Evolutionary conservation across 2,329 filamentous ascomycete genomes (phyloP).

Genomic region (Sordariomycetes sp.): DNA sequence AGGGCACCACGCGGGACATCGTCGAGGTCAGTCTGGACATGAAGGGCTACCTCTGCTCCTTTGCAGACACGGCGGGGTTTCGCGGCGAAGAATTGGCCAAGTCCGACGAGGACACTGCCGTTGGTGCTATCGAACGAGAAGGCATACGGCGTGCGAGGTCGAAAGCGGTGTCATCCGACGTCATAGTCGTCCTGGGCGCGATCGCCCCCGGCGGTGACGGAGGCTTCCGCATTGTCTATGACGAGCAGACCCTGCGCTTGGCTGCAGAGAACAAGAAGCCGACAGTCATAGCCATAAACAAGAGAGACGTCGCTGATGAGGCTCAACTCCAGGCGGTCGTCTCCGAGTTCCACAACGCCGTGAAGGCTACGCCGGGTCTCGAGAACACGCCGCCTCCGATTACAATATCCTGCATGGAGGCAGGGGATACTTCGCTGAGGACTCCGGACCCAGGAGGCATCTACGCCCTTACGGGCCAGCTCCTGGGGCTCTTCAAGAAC

Average conservation of each 20-base stretch:
- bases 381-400: conserved; percentile 12
- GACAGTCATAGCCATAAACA: conserved; percentile 50
- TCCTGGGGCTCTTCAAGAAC: conserved; percentile 56
- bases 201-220: conserved; percentile 40
- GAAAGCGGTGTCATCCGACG: conserved; percentile 72
- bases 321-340: conserved; percentile 26
- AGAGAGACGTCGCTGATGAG: conserved; percentile 38
- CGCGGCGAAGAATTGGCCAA: conserved; percentile 30
- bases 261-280: conserved; percentile 35
- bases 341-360: conserved; percentile 21
- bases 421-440: conserved; percentile 19
- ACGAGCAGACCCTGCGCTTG: conserved; percentile 43
- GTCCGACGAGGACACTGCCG: conserved; percentile 14
- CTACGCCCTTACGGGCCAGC: conserved; percentile 52
- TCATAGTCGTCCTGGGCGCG: conserved; percentile 73
- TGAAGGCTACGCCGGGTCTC: background rate
- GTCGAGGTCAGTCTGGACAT: conserved; percentile 88
- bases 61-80: conserved; percentile 91
- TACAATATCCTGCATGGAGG: conserved; percentile 62
- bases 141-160: conserved; percentile 80
- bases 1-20: conserved; percentile 87
- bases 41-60: conserved; percentile 80
- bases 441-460: conserved; percentile 51
- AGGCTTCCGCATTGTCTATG: conserved; percentile 34
- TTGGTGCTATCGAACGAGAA: conserved; percentile 75